Percentiles rank a stretch among this genome's conserved stretches.
These are phyloP conservation scores for Lineolata rhizophorae DNA, from an alignment of 495 filamentous ascomycete genomes.

Conservation along the genomic window DNA sequence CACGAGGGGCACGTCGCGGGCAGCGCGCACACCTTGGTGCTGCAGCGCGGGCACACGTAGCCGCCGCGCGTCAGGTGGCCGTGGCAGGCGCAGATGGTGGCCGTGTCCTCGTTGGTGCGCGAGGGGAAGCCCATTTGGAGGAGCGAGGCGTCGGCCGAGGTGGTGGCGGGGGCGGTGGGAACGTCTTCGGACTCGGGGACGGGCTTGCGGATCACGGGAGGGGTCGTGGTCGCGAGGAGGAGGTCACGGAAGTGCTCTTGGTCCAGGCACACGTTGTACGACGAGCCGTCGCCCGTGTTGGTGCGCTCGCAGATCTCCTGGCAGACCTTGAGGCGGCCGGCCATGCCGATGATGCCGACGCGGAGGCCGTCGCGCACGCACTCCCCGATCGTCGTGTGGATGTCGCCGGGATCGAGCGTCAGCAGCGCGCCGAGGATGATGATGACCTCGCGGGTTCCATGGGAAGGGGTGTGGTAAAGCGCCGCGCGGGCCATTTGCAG, in stretches of 20 bases:
- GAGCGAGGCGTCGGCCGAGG: conserved; percentile 48
- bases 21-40: conserved; percentile 70
- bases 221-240: conserved; percentile 72
- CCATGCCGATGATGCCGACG: conserved; percentile 70
- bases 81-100: conserved; percentile 83
- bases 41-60: conserved; percentile 78
- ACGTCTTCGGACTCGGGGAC: not conserved
- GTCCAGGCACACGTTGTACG: conserved; percentile 68
- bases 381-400: conserved; percentile 64
- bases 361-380: conserved; percentile 64
- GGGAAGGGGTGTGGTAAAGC: conserved; percentile 75
- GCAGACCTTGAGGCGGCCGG: conserved; percentile 82
- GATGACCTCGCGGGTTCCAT: conserved; percentile 81
- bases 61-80: conserved; percentile 65
- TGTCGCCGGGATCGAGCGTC: conserved; percentile 82
- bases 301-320: conserved; percentile 68
- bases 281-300: conserved; percentile 52
- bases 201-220: conserved; percentile 49
- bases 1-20: conserved; percentile 86
- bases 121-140: conserved; percentile 99
- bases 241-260: conserved; percentile 78
- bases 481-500: conserved; percentile 82
- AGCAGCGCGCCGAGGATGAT: conserved; percentile 81
- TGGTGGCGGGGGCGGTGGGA: conserved; percentile 1
- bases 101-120: conserved; percentile 49